phyloP scores from a whole-genome alignment of 129 eudicot species.

The Glebionis coronaria region DNA sequence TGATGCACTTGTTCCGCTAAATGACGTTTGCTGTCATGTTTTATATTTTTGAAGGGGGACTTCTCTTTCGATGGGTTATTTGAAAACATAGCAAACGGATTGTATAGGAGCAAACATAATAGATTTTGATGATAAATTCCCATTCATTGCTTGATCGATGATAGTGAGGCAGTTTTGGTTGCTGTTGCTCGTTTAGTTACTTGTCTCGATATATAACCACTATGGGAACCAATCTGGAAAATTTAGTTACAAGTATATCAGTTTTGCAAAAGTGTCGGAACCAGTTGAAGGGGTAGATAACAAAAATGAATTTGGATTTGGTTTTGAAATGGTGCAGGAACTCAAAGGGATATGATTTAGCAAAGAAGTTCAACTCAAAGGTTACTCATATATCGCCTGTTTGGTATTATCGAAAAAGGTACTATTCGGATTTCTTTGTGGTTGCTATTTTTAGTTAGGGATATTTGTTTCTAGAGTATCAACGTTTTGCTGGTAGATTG shows the following conservation, averaged over 20 bases:
- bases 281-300: background rate
- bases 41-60: slow-evolving; percentile 56
- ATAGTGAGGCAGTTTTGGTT: background rate
- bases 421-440: background rate
- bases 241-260: background rate
- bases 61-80: slow-evolving; percentile 80
- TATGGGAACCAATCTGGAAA: background rate
- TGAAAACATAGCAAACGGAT: slow-evolving; percentile 63
- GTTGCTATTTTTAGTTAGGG: background rate
- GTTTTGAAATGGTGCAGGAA: slow-evolving; percentile 55
- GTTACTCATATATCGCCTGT: slow-evolving; percentile 92
- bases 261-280: background rate
- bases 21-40: background rate
- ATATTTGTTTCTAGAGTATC: too few species aligned
- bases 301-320: slow-evolving; percentile 2
- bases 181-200: background rate
- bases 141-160: too few species aligned
- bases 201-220: too few species aligned
- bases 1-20: slow-evolving; percentile 19
- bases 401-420: slow-evolving; percentile 94
- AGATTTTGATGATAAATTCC: too few species aligned
- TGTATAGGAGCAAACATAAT: slow-evolving; percentile 21
- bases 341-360: slow-evolving; percentile 77
- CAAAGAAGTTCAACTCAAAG: slow-evolving; percentile 74
- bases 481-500: too few species aligned